phyloP scores from a whole-genome alignment of 176 grass and related monocot genomes.

The Melocanna baccifera region DNA sequence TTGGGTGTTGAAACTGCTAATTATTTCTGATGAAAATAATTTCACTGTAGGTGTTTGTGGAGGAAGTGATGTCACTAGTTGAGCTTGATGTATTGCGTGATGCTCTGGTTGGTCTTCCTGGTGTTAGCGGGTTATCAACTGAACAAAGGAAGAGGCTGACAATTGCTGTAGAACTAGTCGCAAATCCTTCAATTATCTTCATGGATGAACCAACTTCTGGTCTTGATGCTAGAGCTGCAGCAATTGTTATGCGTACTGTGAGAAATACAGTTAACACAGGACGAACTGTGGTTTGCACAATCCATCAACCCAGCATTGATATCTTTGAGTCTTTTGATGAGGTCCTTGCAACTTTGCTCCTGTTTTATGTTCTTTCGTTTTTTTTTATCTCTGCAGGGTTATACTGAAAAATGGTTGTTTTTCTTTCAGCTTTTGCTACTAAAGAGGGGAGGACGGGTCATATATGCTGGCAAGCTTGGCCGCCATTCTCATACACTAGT shows the following conservation, averaged over 20 bases:
- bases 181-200: constrained; percentile 81
- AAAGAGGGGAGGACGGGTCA: constrained; percentile 66
- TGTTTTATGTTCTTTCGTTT: not conserved
- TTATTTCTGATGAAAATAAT: not conserved
- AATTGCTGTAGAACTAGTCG: constrained; percentile 68
- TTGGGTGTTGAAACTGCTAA: not conserved
- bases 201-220: constrained; percentile 86
- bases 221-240: constrained; percentile 71
- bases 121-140: constrained; percentile 58
- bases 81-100: constrained; percentile 59
- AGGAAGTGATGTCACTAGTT: constrained; percentile 68
- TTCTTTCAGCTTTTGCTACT: constrained; percentile 61
- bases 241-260: constrained; percentile 73
- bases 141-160: constrained; percentile 72
- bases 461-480: constrained; percentile 67
- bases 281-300: constrained; percentile 70
- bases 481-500: constrained; percentile 53
- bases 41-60: constrained; percentile 55
- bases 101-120: constrained; percentile 61
- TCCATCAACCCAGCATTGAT: constrained; percentile 81
- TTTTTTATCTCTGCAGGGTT: not conserved
- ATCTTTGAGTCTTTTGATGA: constrained; percentile 83
- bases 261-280: constrained; percentile 76
- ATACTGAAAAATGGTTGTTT: constrained; percentile 15
- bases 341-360: constrained; percentile 24